phyloP scores from a whole-genome alignment of 768 basidiomycete species.

The Hygrocybe coccinea region DNA sequence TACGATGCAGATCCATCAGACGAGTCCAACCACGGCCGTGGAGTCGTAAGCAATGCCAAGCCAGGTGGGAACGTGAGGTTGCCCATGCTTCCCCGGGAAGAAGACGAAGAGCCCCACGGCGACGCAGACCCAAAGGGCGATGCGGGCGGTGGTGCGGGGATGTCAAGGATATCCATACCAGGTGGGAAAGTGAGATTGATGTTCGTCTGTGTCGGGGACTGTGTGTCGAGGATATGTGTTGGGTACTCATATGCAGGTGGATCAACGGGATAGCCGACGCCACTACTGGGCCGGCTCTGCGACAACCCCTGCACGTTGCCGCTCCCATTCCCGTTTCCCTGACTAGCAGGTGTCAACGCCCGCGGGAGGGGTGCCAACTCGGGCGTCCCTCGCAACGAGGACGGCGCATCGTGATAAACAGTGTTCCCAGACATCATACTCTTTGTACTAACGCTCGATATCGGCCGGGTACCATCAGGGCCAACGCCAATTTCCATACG shows the following conservation, averaged over 20 bases:
- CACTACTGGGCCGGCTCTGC: background rate
- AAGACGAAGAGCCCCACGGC: constrained; percentile 20
- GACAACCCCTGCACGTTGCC: background rate
- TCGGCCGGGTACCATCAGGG: constrained; percentile 44
- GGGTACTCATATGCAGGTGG: constrained; percentile 1
- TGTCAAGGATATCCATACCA: constrained; percentile 46
- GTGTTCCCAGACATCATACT: constrained; percentile 48
- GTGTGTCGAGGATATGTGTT: constrained; percentile 1
- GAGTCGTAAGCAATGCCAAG: constrained; percentile 24
- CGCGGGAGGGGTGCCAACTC: constrained; percentile 40
- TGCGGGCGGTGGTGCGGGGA: constrained; percentile 54
- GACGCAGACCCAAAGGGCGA: constrained; percentile 42
- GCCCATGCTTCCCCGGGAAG: constrained; percentile 34
- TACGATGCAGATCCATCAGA: constrained; percentile 12
- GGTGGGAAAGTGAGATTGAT: background rate
- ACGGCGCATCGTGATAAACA: constrained; percentile 58
- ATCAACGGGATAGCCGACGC: background rate
- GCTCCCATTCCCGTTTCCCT: constrained; percentile 7
- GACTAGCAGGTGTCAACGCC: constrained; percentile 43
- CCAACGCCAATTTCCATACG: constrained; percentile 32
- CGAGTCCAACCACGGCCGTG: constrained; percentile 31
- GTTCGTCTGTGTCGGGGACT: constrained; percentile 3
- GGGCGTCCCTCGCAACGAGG: constrained; percentile 44
- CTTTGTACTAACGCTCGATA: constrained; percentile 51
- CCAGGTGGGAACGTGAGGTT: constrained; percentile 33